Evolutionary conservation across 2,329 filamentous ascomycete species (phyloP), one percentile per base, ranked within the genome.

Genomic region (Ascocoryne sarcoides): DNA sequence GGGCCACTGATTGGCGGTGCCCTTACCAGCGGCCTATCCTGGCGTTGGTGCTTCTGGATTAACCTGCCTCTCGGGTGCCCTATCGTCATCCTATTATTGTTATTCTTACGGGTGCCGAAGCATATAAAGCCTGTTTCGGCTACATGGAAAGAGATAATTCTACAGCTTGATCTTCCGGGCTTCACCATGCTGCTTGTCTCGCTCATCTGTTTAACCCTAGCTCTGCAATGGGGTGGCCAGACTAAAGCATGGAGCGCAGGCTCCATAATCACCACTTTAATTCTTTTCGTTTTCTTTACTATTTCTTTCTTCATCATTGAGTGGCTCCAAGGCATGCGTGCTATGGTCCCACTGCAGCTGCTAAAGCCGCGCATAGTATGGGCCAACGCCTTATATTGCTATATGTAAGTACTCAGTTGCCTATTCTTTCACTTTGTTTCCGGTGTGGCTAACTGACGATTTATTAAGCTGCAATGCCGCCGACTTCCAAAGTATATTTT

Each of bases 91-190:
- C 10, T 40, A 4, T 16, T 48, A 7, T 32, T 41, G 4, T n/a
- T 45, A 21, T 73, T 76, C 46, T 68, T 69, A 57, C 50, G 58
- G 44, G 60, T 60, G 29, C 65, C 62, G 26, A 54, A 50, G 28
- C 56, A 49, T 40, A 63, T 60, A 15, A 51, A 60, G 1, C 61
- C 61, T 2, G 49, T 50, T 20, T 33, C 57, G 43, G 55, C 60
- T 1, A 51, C 62, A 3, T 47, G 63, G 10, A 44, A 50, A 7
- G 62, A 68, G 49, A 68, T 67, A 55, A 33, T 69, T 14, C 51
- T 61, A 1, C 64, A 70, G 47, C 62, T 71, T 53, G 69, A 71
- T 41, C 56, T 63, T 3, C 31, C 62, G 4, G 69, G 68, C 2
- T 59, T 62, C 10, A 44, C 58, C 15, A 44, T 71, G 32, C 54